phyloP scores from a whole-genome alignment of 768 basidiomycete genomes.

The Mycena kentingensis region DNA sequence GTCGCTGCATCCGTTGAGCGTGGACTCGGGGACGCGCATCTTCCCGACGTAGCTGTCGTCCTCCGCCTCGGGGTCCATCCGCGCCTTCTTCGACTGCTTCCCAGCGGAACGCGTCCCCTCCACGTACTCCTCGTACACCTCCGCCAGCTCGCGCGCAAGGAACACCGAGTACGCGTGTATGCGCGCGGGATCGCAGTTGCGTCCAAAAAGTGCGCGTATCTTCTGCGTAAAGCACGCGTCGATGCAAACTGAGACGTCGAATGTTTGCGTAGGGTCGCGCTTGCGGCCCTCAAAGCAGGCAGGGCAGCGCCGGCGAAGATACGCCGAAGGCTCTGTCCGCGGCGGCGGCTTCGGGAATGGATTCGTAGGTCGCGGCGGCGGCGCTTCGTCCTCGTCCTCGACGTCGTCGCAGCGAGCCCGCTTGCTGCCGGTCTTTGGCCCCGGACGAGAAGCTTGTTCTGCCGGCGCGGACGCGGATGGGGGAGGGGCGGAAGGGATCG shows the following conservation, averaged over 20 bases:
- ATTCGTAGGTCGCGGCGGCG: too few species aligned
- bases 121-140: slow-evolving; percentile 23
- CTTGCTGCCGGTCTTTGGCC: not conserved
- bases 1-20: slow-evolving; percentile 35
- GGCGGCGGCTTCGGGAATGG: too few species aligned
- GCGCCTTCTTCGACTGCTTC: not conserved
- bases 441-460: too few species aligned
- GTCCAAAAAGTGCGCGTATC: slow-evolving; percentile 12
- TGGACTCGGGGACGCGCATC: slow-evolving; percentile 30
- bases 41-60: slow-evolving; percentile 23
- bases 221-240: slow-evolving; percentile 35
- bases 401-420: too few species aligned
- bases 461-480: slow-evolving; percentile 10
- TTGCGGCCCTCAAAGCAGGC: slow-evolving; percentile 21
- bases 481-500: not conserved
- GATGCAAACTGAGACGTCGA: too few species aligned
- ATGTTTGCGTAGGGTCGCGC: not conserved
- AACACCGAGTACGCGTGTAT: slow-evolving; percentile 27
- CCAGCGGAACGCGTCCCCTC: slow-evolving; percentile 10
- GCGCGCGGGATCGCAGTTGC: slow-evolving; percentile 20
- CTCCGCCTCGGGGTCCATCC: not conserved
- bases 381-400: too few species aligned
- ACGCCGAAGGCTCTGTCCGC: slow-evolving; percentile 25
- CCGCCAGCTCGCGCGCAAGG: slow-evolving; percentile 22
- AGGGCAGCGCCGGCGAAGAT: slow-evolving; percentile 21